Percentiles rank a stretch among this genome's conserved stretches.
These are phyloP conservation scores for Bolboschoenus planiculmis DNA, from an alignment of 176 grass and related monocot genomes.

Conservation along the genomic window DNA sequence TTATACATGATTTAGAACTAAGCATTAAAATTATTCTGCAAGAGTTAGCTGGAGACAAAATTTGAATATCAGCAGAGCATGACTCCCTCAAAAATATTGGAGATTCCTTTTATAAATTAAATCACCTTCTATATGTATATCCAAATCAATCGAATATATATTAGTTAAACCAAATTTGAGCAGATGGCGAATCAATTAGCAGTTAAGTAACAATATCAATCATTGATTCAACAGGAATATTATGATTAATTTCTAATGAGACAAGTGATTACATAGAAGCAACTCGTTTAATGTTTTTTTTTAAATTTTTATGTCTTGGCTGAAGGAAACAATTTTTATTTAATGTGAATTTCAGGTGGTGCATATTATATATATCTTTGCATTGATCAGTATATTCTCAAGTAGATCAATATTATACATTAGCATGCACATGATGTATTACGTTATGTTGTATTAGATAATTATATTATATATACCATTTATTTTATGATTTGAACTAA, in stretches of 20 bases:
- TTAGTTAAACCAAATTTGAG: too few species aligned
- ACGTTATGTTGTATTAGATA: too few species aligned
- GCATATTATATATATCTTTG: background rate
- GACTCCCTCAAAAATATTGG: background rate
- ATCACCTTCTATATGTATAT: background rate
- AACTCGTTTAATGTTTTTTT: background rate
- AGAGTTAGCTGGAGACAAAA: background rate
- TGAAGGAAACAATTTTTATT: background rate
- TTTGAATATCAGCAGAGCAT: background rate
- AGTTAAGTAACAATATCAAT: background rate
- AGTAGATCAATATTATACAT: background rate
- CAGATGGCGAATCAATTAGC: background rate
- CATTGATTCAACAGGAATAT: background rate
- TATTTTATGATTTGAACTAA: too few species aligned
- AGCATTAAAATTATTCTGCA: background rate
- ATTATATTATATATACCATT: too few species aligned
- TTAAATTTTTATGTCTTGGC: background rate
- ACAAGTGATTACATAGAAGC: background rate
- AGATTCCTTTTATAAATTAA: background rate
- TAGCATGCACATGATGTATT: background rate
- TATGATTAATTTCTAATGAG: background rate
- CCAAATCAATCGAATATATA: background rate
- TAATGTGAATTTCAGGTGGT: background rate
- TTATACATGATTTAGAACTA: background rate
- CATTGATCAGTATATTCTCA: too few species aligned